Base-by-base conservation (phyloP, 352 stramenopile species). In the Phytophthora meadii region DNA sequence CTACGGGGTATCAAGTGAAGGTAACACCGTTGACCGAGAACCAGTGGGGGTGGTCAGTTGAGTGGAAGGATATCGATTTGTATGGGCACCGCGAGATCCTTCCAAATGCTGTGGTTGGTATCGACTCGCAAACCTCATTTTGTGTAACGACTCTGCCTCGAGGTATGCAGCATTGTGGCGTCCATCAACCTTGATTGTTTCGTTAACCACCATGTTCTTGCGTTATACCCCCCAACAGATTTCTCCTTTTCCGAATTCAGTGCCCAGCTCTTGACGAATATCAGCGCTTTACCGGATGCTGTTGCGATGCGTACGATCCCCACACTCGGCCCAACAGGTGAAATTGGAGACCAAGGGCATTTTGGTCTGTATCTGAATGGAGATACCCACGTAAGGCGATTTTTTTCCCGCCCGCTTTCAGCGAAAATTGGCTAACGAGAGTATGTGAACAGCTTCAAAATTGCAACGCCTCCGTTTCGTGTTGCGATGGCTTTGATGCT, bases 301-400 rank as follows among this genome's bases (percentile, higher is more conserved):
- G 30, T 55, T 28, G 51, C 79, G 44, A 30, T 76, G 2, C 47
- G 68, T 14, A 86, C 81, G 6, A 25, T 40, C 12, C 68, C 81
- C 8, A 97, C 82, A 9, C 54, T 93, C 32, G 95, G 93, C 11
- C 93, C 91, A 0, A 88, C 79, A 0, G 90, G 91, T 4, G 84
- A 97, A 59, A 74, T 90, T 30, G 89, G 88, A 7, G 89, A 95
- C 30, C 91, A 98, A 72, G 92, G 93, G 9, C 84, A 97, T 52
- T 97, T 97, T 47, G 95, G 94, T 1, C 65, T 98, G 25, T 80
- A 88, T 48, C 70, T 98, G 9, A 93, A 98, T 37, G 94, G 93
- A 5, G 78, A 94, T 52, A 75, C 93, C 0, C 85, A 97, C 45
- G 76, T 90, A 74, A 41, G 65, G 8, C 9, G 40, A 12, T 19